Base-by-base conservation (phyloP, 2,329 filamentous ascomycete genomes). In the Ophiocordyceps camponoti-leonardi region DNA sequence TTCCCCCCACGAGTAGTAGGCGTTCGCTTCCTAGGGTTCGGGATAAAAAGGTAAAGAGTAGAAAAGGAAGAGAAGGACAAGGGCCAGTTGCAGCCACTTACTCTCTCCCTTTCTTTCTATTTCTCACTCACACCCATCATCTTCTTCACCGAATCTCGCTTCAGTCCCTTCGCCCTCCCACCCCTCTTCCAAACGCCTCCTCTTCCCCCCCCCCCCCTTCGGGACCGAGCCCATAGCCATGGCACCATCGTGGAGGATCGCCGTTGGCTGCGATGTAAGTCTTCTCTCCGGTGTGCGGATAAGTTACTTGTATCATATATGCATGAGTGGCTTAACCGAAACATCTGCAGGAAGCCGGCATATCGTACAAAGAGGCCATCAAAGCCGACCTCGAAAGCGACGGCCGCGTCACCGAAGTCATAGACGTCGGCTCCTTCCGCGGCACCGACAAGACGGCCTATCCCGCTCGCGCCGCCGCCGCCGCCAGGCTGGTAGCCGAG, bases 321-420 rank as follows among this genome's bases (percentile, higher is more conserved):
- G 31, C n/a, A n/a, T n/a, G n/a, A n/a, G 13, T 16, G 2, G 31
- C 11, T 13, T 14, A 6, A 14, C 5, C 4, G 5, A 8, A 18
- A 1, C n/a, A 37, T 6, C 35, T 37, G 35, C 35, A 73, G 69
- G 81, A 86, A 54, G 84, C 84, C 48, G 86, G 86, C 58, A 73
- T 83, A 55, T 67, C 65, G 53, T 92, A 92, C 75, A 92, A 90
- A 64, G 76, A 79, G 59, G 75, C 77, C 53, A 80, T 93, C 66
- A 85, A 84, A 59, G 68, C 71, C 45, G 79, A 86, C 57, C 76
- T 93, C 49, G 70, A 80, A 52, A 68, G 73, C 43, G 75, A 83
- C 63, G 64, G 73, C 3, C 76, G 79, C 49, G 83, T 93, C 51
- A 64, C 69, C 46, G 71, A 74, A 49, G 71, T 92, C 51, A 71